Evolutionary conservation across 305 asterid genomes (phyloP), one percentile per base, ranked within the genome.

Genomic region (Salvia sclarea): DNA sequence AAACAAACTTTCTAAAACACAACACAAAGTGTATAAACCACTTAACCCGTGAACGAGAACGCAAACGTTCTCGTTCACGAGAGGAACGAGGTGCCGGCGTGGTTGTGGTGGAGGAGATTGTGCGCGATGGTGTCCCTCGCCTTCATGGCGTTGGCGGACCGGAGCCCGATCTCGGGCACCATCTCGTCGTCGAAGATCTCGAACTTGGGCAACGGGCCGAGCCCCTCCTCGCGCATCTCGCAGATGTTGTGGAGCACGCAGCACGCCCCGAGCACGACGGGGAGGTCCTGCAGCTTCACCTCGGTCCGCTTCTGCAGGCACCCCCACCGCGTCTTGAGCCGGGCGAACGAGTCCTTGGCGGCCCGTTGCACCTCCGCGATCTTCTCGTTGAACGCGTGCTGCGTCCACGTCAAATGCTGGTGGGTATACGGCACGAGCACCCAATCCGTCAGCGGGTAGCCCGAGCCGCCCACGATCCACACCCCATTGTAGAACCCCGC

Each of bases 181-280:
- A 75, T 71, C 45, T 78, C 83, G 25, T 78, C 85, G 8, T 81
- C 85, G 2, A 78, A 33, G n/a, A 81, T 52, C 69, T 81, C 85
- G 8, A 54, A 75, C 66, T 40, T 66, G 2, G 20, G 18, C 13
- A 48, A 44, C 0, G 75, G 67, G 4, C 69, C 74, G 37, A 75
- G 0, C 0, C 5, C 68, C 56, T 75, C 85, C 5, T 69, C 73
- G 63, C 72, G 78, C 69, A 72, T 45, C 56, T 81, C 85, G 1
- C 85, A 81, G 4, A 81, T 81, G 37, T 80, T 80, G 21, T 80
- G 85, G 74, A 80, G 30, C 14, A 80, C 85, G 6, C 85, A 80
- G 71, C 85, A 81, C 1, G 85, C 85, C 45, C 83, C 85, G 1
- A 81, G 72, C 38, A 81, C 81, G 6, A 81, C 79, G 0, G 83